Evolutionary conservation across 208 protist species (phyloP).

Genomic region (Spongospora subterranea): DNA sequence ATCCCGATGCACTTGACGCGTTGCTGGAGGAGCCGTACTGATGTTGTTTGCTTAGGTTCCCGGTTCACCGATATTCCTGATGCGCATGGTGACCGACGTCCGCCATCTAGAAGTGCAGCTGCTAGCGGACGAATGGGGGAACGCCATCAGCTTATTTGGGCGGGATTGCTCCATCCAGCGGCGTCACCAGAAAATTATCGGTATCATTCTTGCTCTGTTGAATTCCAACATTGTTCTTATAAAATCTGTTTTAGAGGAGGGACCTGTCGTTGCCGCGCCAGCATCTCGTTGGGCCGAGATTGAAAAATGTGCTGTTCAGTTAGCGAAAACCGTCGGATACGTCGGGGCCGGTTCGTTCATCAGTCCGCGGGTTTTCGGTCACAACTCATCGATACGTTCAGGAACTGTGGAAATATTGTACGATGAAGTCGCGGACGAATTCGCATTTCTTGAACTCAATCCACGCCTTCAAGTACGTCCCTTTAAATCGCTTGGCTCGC

Average conservation of each 20-base stretch:
- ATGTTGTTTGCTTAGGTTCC: constrained; percentile 84
- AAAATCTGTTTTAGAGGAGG: constrained; percentile 81
- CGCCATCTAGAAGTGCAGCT: constrained; percentile 89
- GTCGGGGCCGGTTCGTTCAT: constrained; percentile 73
- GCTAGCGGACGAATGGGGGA: constrained; percentile 73
- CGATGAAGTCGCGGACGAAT: constrained; percentile 82
- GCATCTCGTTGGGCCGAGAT: constrained; percentile 77
- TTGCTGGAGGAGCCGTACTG: neutral
- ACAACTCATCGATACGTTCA: neutral
- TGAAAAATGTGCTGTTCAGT: constrained; percentile 86
- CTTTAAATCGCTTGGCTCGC: neutral
- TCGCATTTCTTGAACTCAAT: constrained; percentile 97
- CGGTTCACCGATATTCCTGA: constrained; percentile 95
- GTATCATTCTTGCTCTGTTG: neutral
- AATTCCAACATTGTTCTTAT: neutral
- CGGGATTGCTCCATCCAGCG: constrained; percentile 97
- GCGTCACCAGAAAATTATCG: constrained; percentile 95
- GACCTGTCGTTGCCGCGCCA: constrained; percentile 86
- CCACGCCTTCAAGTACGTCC: constrained; percentile 85
- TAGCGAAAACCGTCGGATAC: constrained; percentile 91
- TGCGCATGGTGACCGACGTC: constrained; percentile 88
- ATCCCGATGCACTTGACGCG: neutral
- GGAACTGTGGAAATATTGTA: constrained; percentile 98
- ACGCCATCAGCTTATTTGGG: constrained; percentile 89
- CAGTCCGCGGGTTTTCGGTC: neutral